phyloP scores from a whole-genome alignment of 305 asterid genomes.

The Fraxinus sp. region DNA sequence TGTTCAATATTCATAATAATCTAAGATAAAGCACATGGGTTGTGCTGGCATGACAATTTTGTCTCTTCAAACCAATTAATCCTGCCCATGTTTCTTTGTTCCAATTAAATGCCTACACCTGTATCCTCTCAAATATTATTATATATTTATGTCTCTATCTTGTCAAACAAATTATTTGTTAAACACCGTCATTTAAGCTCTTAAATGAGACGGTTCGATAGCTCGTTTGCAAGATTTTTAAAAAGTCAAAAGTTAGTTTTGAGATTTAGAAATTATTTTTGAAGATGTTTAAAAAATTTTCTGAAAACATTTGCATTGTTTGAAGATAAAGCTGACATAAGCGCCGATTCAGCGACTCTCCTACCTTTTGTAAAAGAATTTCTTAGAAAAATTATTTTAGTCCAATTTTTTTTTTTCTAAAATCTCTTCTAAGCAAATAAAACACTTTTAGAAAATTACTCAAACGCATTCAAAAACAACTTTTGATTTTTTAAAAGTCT shows the following conservation, averaged over 20 bases:
- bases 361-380: background rate
- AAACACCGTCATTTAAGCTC: background rate
- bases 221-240: background rate
- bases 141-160: constrained; percentile 7
- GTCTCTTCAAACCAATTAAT: constrained; percentile 8
- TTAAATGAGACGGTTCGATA: background rate
- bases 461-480: too few species aligned
- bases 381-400: too few species aligned
- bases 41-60: constrained; percentile 24
- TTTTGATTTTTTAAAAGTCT: too few species aligned
- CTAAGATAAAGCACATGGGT: constrained; percentile 25
- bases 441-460: too few species aligned
- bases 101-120: constrained; percentile 33
- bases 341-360: background rate
- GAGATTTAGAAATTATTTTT: too few species aligned
- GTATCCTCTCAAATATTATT: background rate
- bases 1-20: constrained; percentile 7
- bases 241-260: too few species aligned
- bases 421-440: background rate
- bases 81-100: background rate
- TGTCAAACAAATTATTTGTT: background rate
- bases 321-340: too few species aligned
- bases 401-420: too few species aligned
- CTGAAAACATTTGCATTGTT: too few species aligned
- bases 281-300: too few species aligned